A percentile compares a stretch with the other conserved stretches of the same genome.
Conservation (phyloP, 768 basidiomycete species). For the Podaxis pistillaris region DNA sequence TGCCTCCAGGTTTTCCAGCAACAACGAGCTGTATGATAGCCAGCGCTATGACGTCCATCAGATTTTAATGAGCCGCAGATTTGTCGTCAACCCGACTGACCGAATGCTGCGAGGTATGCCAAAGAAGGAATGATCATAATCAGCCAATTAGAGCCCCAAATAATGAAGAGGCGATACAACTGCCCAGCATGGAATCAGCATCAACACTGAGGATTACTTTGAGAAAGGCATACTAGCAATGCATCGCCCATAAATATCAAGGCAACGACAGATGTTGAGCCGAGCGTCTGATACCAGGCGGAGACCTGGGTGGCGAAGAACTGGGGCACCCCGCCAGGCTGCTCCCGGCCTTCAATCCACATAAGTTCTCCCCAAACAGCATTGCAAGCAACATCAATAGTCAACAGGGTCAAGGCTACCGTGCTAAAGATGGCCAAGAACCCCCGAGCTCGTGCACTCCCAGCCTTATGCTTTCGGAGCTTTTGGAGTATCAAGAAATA, state of each 20-base stretch:
- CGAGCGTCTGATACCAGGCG: conserved; percentile 31
- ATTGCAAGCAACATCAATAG: conserved; percentile 28
- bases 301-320: conserved; percentile 26
- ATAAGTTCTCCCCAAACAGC: conserved; percentile 31
- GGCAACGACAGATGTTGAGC: conserved; percentile 25
- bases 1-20: conserved; percentile 36
- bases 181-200: conserved; percentile 2
- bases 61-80: background rate
- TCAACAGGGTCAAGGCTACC: conserved; percentile 25
- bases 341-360: conserved; percentile 29
- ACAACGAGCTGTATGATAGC: conserved; percentile 39
- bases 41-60: conserved; percentile 27
- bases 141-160: conserved; percentile 25
- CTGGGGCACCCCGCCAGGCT: conserved; percentile 24
- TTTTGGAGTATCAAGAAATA: conserved; percentile 25
- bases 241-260: conserved; percentile 33
- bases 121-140: conserved; percentile 25
- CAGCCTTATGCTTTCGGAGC: conserved; percentile 2
- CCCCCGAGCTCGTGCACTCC: conserved; percentile 16
- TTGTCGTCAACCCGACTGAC: conserved; percentile 19
- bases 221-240: conserved; percentile 23
- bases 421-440: conserved; percentile 29
- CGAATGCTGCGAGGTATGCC: conserved; percentile 26
- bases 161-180: conserved; percentile 31
- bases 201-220: background rate